Base-by-base conservation (phyloP, 2,329 filamentous ascomycete genomes). In the Orbilia brochopaga region DNA sequence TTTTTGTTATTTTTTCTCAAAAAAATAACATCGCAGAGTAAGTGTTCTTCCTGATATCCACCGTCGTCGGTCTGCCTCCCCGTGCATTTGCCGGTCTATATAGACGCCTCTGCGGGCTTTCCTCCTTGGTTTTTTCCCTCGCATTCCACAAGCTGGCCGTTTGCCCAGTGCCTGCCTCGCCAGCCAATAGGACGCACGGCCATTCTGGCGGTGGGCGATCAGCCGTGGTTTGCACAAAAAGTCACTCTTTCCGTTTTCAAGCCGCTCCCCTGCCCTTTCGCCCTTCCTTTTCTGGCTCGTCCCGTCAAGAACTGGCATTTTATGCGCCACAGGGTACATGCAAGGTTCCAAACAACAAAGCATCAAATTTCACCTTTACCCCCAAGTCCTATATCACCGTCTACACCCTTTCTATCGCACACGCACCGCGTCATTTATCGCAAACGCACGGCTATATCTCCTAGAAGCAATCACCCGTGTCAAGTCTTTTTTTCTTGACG, bases 331-430 rank as follows among this genome's bases (percentile, higher is more conserved):
- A 72, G 55, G 46, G 64, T 55, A 70, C 60, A 72, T 65, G 60
- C 60, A 72, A 65, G 60, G 67, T 65, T 60, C 67, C 64, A 72
- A 72, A 72, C 67, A 72, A 72, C 67, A 59, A 72, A 60, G 50
- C 67, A 61, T 72, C 67, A 72, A 72, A 72, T 72, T 65, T 72
- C 67, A 72, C 59, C 17, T 65, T 60, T 65, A 65, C 67, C 67
- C 66, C 67, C 67, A 65, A 61, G 51, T 61, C 27, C 62, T 59
- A 63, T 57, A 64, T 72, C 56, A 50, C 42, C 27, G 54, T 70
- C 58, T 70, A 59, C 48, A 62, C 65, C 51, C 59, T 50, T 56
- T 70, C 23, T 2, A 40, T 46, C 44, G 50, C 37, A 42, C 46
- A 50, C 19, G 17, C 51, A 42, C 27, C 53, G 48, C 52, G n/a